Percentiles rank a stretch among this genome's conserved stretches.
Conservation (phyloP, 306 rosid species). For the Rosa lucieae region DNA sequence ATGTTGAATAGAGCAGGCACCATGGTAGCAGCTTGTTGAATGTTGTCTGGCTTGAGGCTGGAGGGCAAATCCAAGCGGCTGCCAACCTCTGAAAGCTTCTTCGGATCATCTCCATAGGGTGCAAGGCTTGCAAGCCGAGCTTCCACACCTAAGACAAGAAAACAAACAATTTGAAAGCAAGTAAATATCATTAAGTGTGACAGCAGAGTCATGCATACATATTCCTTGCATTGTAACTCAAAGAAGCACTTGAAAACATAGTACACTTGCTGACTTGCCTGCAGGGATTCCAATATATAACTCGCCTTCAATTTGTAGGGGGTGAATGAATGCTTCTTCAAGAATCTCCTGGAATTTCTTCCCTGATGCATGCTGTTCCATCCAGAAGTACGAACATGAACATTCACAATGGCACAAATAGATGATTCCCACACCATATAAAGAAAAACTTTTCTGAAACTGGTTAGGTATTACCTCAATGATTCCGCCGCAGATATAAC, state of each 20-base stretch:
- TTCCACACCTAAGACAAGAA: conserved; percentile 66
- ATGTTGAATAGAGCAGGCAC: conserved; percentile 64
- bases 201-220: neutral
- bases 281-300: conserved; percentile 91
- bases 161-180: conserved; percentile 19
- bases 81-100: conserved; percentile 46
- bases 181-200: neutral
- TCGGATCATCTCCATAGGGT: conserved; percentile 53
- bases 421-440: neutral
- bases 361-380: conserved; percentile 80
- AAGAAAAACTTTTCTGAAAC: neutral
- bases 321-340: conserved; percentile 79
- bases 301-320: conserved; percentile 86
- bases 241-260: neutral
- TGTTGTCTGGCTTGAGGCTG: conserved; percentile 61
- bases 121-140: conserved; percentile 86
- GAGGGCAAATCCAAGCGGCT: conserved; percentile 65
- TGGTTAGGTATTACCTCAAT: conserved; percentile 52
- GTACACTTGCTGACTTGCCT: conserved; percentile 45
- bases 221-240: neutral
- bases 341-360: conserved; percentile 89
- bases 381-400: conserved; percentile 18
- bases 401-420: neutral
- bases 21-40: conserved; percentile 46
- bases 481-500: conserved; percentile 95